Conservation (phyloP, 306 rosid species). For the Begonia peltatifolia region DNA sequence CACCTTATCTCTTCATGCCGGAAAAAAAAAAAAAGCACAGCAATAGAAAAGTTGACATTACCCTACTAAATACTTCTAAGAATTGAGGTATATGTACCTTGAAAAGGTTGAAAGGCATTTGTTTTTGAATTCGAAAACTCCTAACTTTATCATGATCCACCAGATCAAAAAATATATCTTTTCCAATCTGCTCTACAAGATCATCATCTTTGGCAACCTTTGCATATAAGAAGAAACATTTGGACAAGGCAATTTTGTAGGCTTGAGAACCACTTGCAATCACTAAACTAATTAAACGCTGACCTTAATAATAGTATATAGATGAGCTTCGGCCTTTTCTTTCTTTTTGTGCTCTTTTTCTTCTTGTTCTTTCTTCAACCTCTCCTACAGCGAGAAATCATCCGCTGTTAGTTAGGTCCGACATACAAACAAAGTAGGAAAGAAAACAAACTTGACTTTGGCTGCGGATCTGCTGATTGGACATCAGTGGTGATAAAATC, state of each 20-base stretch:
- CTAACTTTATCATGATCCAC: slow-evolving; percentile 91
- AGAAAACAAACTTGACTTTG: neutral
- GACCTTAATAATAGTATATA: slow-evolving; percentile 81
- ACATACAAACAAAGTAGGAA: neutral
- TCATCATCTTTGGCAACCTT: slow-evolving; percentile 83
- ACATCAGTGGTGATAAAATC: too few relatives aligned
- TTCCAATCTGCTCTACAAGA: slow-evolving; percentile 69
- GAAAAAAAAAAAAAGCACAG: too few relatives aligned
- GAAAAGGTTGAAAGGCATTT: slow-evolving; percentile 45
- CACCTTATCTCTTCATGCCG: too few relatives aligned
- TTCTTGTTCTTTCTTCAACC: slow-evolving; percentile 86
- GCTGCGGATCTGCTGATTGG: too few relatives aligned
- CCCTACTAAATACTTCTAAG: neutral
- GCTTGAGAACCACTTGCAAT: slow-evolving; percentile 5
- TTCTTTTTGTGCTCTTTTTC: slow-evolving; percentile 80
- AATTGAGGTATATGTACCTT: slow-evolving; percentile 39
- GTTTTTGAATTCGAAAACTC: slow-evolving; percentile 78
- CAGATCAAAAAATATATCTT: slow-evolving; percentile 79
- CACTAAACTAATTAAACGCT: slow-evolving; percentile 7
- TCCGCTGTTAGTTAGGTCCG: neutral
- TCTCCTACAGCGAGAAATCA: slow-evolving; percentile 30
- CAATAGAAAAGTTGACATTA: too few relatives aligned
- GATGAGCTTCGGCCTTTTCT: slow-evolving; percentile 84
- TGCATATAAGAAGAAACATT: neutral
- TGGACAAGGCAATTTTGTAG: neutral